Conservation (phyloP, 441 rosid genomes). For the Pelargonium fulgidum region DNA sequence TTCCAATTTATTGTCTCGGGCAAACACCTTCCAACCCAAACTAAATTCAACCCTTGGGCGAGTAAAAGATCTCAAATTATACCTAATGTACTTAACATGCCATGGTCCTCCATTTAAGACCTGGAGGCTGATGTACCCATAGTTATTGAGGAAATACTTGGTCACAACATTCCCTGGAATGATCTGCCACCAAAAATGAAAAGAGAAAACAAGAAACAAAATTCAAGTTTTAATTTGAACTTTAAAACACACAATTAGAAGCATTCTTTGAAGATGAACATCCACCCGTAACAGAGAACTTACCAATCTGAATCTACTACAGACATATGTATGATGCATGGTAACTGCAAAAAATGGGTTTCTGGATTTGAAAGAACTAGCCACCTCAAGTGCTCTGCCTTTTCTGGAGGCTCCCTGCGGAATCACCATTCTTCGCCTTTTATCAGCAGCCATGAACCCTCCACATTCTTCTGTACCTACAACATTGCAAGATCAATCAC, state of each 20-base stretch:
- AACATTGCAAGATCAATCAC: background rate
- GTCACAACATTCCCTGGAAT: background rate
- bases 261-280: too few species aligned
- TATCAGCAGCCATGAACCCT: background rate
- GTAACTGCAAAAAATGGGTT: background rate
- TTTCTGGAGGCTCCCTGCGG: background rate
- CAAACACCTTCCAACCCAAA: constrained; percentile 4
- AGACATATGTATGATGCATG: background rate
- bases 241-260: background rate
- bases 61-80: background rate
- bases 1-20: background rate
- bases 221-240: background rate
- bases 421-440: background rate
- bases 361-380: background rate
- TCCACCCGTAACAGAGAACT: background rate
- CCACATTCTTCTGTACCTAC: constrained; percentile 2
- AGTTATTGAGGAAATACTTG: constrained; percentile 3
- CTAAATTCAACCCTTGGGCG: background rate
- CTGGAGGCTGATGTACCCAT: background rate
- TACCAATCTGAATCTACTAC: background rate
- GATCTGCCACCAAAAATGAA: background rate
- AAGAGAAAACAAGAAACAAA: background rate
- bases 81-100: background rate
- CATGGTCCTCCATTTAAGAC: background rate
- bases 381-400: constrained; percentile 4